Base-by-base conservation (phyloP, 2,329 filamentous ascomycete species). In the Phaeophleospora eucalypticola region DNA sequence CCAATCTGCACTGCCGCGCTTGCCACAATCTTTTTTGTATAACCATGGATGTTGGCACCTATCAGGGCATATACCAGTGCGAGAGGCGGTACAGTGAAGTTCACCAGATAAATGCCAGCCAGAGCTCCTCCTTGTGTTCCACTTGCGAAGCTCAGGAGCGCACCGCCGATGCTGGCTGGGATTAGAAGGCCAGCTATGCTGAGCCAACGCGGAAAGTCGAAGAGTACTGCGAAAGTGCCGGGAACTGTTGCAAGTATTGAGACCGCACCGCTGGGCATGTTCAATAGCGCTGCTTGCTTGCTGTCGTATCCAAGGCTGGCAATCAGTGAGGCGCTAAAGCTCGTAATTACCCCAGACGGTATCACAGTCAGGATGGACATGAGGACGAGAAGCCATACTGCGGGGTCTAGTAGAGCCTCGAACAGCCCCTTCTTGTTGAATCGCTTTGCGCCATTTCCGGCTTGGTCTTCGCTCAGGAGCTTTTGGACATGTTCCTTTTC, bases 401-500 rank as follows among this genome's bases (percentile, higher is more conserved):
- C 82, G 1, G 82, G 82, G 52, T 89, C 85, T 1, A 64, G 63
- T 7, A 86, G 66, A 0, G 79, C 75, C 54, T 80, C 78, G 50
- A 69, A 70, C 54, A 79, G 65, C 44, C 77, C 70, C 2, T 63
- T 49, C 18, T 73, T 15, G 15, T n/a, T 71, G 64, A 79, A 79
- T 20, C 66, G 64, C 53, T 61, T 66, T 56, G 69, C 70, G 45
- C 68, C 66, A 18, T 71, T 60, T 54, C 69, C 69, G 3, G 68
- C 70, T 51, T 71, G 68, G 54, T 72, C 71, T 35, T 59, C 62
- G 16, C 64, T 62, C 21, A 72, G 64, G 20, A 66, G 64, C 45
- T 71, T 64, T 14, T 71, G 57, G 58, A 71, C 63, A 38, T 82
- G 70, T 32, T 71, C 71, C 69, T 59, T 58, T 35, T 58, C 58